Conservation (phyloP, 352 stramenopile species). For the Pythium biforme region DNA sequence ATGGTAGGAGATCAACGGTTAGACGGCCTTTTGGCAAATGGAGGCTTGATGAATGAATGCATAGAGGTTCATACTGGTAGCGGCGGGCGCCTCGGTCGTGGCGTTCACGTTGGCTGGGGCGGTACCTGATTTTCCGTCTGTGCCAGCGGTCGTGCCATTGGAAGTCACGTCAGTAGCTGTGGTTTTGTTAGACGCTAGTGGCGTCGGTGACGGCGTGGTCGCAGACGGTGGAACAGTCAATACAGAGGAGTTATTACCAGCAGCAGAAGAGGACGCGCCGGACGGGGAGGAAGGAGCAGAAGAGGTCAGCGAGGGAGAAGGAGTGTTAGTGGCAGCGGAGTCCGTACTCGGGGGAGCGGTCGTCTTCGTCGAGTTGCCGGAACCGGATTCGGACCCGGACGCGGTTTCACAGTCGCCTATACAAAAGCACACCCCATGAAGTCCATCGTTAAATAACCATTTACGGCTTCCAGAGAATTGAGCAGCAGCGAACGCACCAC, state of each 20-base stretch:
- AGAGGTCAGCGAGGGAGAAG: slow-evolving; percentile 16
- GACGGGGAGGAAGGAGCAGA: slow-evolving; percentile 19
- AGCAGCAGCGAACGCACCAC: slow-evolving; percentile 12
- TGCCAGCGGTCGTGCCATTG: neutral
- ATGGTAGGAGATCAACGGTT: neutral
- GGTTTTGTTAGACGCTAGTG: neutral
- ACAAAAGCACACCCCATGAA: neutral
- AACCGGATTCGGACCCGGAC: neutral
- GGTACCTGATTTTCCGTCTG: slow-evolving; percentile 19
- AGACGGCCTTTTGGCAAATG: too few relatives aligned
- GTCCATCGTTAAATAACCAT: neutral
- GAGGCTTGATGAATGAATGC: neutral
- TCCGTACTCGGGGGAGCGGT: slow-evolving; percentile 21
- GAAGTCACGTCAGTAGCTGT: slow-evolving; percentile 6
- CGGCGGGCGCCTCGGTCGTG: neutral
- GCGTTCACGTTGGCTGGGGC: neutral
- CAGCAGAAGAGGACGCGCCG: slow-evolving; percentile 18
- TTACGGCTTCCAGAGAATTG: too few relatives aligned
- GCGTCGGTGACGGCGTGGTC: slow-evolving; percentile 6
- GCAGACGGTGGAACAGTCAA: slow-evolving; percentile 5
- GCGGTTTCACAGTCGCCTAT: slow-evolving; percentile 13
- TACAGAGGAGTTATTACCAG: slow-evolving; percentile 22
- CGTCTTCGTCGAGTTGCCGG: neutral
- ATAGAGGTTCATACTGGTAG: slow-evolving; percentile 5
- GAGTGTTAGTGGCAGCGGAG: slow-evolving; percentile 5